These are phyloP conservation scores for Wickerhamiella kurtzmanii DNA, from an alignment of 805 yeast genomes.

Conservation along the genomic window DNA sequence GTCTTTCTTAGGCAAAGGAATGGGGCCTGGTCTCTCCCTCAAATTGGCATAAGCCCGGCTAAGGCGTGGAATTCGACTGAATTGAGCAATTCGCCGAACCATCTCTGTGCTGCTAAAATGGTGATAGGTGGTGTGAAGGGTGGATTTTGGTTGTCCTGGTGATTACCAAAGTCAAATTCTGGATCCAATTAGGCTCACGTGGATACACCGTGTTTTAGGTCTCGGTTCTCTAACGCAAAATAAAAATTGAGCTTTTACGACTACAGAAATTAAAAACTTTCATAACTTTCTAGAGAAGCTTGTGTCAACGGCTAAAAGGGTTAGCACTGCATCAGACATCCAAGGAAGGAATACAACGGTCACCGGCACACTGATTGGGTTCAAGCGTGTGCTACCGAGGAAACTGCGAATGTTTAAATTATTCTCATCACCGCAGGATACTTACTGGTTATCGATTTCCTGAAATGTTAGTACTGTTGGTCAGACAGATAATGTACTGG, in stretches of 20 bases:
- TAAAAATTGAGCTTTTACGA: too few relatives aligned
- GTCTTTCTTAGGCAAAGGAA: constrained; percentile 60
- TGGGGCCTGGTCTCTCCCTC: constrained; percentile 39
- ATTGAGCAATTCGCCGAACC: neutral
- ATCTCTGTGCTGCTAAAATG: too few relatives aligned
- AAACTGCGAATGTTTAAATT: constrained; percentile 31
- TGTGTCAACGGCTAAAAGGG: neutral
- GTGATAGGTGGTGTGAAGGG: too few relatives aligned
- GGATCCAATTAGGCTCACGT: too few relatives aligned
- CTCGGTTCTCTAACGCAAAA: too few relatives aligned
- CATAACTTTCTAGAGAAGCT: too few relatives aligned
- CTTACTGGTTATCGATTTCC: constrained; percentile 12
- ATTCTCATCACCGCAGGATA: constrained; percentile 25
- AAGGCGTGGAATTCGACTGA: neutral
- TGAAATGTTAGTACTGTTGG: constrained; percentile 7
- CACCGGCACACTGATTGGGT: constrained; percentile 30
- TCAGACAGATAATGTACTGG: constrained; percentile 28
- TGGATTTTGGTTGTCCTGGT: neutral
- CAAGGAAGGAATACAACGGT: constrained; percentile 31
- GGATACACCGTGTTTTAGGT: too few relatives aligned
- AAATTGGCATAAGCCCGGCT: constrained; percentile 6
- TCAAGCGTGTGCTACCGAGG: constrained; percentile 32
- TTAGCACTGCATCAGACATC: constrained; percentile 29
- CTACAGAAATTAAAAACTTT: too few relatives aligned
- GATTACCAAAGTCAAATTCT: neutral